Evolutionary conservation across 2,329 filamentous ascomycete genomes (phyloP), one percentile per base, ranked within the genome.

Genomic region (Calonectria montana): DNA sequence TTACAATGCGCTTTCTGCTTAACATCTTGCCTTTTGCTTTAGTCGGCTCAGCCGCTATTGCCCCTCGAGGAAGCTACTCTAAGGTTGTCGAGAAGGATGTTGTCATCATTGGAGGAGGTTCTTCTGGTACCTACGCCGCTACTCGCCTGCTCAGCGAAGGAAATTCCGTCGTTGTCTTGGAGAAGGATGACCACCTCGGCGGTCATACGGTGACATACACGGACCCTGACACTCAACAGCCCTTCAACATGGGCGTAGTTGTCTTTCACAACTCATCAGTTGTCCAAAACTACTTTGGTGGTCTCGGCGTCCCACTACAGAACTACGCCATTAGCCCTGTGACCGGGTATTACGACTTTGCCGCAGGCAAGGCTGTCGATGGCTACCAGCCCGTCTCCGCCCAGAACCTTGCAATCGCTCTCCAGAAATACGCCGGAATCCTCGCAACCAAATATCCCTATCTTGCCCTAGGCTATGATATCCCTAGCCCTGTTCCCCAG

Each of bases 171-270:
- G 61, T 65, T 9, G 48, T 69, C 18, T 15, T 69, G 16, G 67
- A 69, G 59, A 69, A 69, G 43, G 39, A 59, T 12, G 23, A 64
- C 23, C 67, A 69, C 16, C 59, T 69, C 10, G 67, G 67, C 18
- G 67, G 67, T 3, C 67, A 69, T 41, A 18, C 67, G 2, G 29
- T 31, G 4, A 69, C 67, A 6, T 69, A 69, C 39, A 69, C 61
- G 1, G 59, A 69, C 18, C 67, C 67, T 3, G 59, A 69, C 18
- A 69, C 67, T 2, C 31, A 65, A 12, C 59, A 65, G 23, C 67
- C 61, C 7, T 64, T 64, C 27, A 69, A 69, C 39, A 21, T 69
- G 16, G 67, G 67, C 3, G 67, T 69, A 5, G 12, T 48, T 18
- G 15, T 69, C 16, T 69, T 48, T 13, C 59, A 69, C 29, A 47